Base-by-base conservation (phyloP, 2,329 filamentous ascomycete genomes). In the Claviceps digitariae region DNA sequence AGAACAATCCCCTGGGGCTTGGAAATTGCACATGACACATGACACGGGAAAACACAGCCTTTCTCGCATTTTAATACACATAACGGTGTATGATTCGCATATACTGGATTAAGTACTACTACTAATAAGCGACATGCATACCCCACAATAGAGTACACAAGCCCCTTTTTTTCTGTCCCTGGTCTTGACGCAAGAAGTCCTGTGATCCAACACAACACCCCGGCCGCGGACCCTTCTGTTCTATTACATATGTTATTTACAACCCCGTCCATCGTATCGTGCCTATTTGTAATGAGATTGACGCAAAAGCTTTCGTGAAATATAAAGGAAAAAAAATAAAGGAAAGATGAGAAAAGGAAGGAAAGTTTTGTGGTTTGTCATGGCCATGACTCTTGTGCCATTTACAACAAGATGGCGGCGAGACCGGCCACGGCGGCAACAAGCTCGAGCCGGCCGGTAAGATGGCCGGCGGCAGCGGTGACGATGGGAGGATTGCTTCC, bases 381-480 rank as follows among this genome's bases (percentile, higher is more conserved):
- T 49, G n/a, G 17, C 25, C 47, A 15, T 21, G 27, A 3, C n/a
- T 21, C 3, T 43, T 3, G 3, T 25, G 10, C 10, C 2, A 2
- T n/a, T 44, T 51, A 47, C 25, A 56, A 36, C 40, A 70, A 58
- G 57, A 69, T 51, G 40, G 61, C 66, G 48, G 62, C 62, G 48
- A 67, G 54, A 61, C 63, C 67, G 34, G 60, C 65, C 21, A 64
- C 64, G 46, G 60, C 64, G 50, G 62, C 64, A 48, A 61, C 60
- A 51, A 63, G 54, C 56, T 62, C 60, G 47, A 65, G 53, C 56
- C 62, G 61, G 52, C 62, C 60, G 40, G 52, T 55, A 43, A 68
- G 55, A 54, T 64, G 67, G 53, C 60, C 64, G 51, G 66, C 67
- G 52, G 62, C 67, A 48, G 61, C 62, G 48, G 62, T 66, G 48